These are phyloP conservation scores for Brassica juncea DNA, from an alignment of 345 rosid genomes.

Conservation along the genomic window DNA sequence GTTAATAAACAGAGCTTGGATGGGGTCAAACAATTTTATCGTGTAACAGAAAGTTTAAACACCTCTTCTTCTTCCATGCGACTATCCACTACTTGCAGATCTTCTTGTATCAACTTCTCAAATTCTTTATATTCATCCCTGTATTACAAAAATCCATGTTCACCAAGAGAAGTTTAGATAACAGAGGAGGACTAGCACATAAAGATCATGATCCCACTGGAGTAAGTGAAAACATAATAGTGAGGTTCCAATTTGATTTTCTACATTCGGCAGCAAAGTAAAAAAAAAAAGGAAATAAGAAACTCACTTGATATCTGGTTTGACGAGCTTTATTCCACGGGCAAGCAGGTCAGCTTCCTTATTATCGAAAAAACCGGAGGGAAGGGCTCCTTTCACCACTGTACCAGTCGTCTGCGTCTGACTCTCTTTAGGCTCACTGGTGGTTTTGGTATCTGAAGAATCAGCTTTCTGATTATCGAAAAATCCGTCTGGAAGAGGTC, in stretches of 20 bases:
- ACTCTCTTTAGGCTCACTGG: slow-evolving; percentile 39
- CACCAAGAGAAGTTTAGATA: slow-evolving; percentile 1
- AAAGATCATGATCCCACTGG: not conserved
- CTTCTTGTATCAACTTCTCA: slow-evolving; percentile 90
- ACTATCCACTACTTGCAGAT: slow-evolving; percentile 80
- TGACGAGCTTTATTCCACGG: slow-evolving; percentile 88
- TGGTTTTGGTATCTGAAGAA: slow-evolving; percentile 57
- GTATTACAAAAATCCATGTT: not conserved
- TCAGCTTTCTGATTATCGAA: slow-evolving; percentile 71
- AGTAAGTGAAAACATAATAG: not conserved
- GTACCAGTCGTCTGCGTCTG: slow-evolving; percentile 32
- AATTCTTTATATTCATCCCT: slow-evolving; percentile 97
- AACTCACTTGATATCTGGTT: slow-evolving; percentile 88
- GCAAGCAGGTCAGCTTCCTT: slow-evolving; percentile 97
- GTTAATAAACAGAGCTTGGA: not conserved
- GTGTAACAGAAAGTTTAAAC: not conserved
- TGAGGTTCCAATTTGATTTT: not conserved
- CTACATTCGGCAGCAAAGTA: not conserved
- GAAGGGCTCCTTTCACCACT: slow-evolving; percentile 66
- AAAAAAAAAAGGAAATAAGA: not conserved
- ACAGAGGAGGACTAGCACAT: slow-evolving; percentile 1
- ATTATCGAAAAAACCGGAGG: slow-evolving; percentile 90
- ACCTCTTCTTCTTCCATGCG: slow-evolving; percentile 99
- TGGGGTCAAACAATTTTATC: not conserved
- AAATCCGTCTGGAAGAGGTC: slow-evolving; percentile 82